Percentiles rank a stretch among this genome's conserved stretches.
Evolutionary conservation across 2,329 filamentous ascomycete species (phyloP).

Genomic region (Dissoconium aciculare): DNA sequence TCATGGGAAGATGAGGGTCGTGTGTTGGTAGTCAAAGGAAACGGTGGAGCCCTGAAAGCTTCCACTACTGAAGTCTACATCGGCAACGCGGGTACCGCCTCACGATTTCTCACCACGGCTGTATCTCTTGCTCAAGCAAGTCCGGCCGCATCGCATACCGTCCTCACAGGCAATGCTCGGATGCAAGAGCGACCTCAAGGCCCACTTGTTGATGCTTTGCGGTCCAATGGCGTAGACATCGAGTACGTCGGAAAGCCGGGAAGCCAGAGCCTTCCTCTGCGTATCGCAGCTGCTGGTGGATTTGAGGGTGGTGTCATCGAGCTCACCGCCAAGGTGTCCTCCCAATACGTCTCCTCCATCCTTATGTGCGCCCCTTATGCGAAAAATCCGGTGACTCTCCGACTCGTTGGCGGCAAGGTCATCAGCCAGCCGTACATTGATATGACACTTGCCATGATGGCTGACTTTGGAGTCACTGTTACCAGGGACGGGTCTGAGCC

Average conservation of each 20-base stretch:
- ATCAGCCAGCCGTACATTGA: constrained; percentile 97
- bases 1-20: constrained; percentile 92
- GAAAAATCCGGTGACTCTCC: constrained; percentile 79
- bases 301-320: constrained; percentile 79
- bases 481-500: constrained; percentile 60
- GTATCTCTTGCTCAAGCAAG: constrained; percentile 64
- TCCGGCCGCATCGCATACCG: constrained; percentile 46
- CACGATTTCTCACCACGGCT: constrained; percentile 85
- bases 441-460: constrained; percentile 98
- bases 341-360: constrained; percentile 96
- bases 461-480: constrained; percentile 71
- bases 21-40: constrained; percentile 74
- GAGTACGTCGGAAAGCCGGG: constrained; percentile 72
- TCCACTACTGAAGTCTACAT: constrained; percentile 69
- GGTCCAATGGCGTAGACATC: constrained; percentile 72
- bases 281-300: constrained; percentile 66
- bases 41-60: constrained; percentile 70
- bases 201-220: constrained; percentile 77
- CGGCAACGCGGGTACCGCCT: constrained; percentile 91
- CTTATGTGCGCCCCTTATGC: constrained; percentile 96
- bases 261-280: constrained; percentile 71
- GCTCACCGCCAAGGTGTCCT: constrained; percentile 86
- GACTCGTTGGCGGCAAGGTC: constrained; percentile 86
- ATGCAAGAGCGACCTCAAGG: constrained; percentile 96
- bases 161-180: constrained; percentile 82